Evolutionary conservation across 83 land plant genomes (phyloP).

Genomic region (Thuja plicata): DNA sequence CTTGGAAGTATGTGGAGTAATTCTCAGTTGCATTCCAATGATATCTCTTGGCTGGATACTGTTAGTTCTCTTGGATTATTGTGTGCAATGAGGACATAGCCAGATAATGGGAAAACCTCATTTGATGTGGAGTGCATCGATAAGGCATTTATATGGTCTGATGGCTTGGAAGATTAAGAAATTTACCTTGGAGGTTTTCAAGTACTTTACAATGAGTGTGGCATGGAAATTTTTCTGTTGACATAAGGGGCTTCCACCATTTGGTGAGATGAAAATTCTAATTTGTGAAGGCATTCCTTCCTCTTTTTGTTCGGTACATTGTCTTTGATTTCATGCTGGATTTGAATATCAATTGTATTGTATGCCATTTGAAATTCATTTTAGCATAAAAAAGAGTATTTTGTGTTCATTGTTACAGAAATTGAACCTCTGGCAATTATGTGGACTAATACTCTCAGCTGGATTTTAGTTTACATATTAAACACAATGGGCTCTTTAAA

Average conservation of each 20-base stretch:
- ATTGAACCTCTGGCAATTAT: background rate
- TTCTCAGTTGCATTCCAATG: background rate
- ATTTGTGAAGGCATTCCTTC: background rate
- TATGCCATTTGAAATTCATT: background rate
- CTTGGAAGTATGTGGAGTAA: background rate
- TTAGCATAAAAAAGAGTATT: background rate
- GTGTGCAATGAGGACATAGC: background rate
- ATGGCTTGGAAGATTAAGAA: background rate
- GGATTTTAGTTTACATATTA: background rate
- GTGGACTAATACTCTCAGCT: background rate
- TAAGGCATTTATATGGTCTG: background rate
- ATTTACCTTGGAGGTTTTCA: background rate
- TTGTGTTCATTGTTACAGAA: background rate
- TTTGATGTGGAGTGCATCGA: background rate
- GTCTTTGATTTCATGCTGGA: background rate
- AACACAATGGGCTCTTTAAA: background rate
- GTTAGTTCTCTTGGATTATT: background rate
- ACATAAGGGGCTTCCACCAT: background rate
- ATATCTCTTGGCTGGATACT: background rate
- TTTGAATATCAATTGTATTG: slow-evolving; percentile 1
- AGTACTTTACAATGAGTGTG: background rate
- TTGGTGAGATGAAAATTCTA: background rate
- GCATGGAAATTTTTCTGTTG: background rate
- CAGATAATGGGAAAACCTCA: background rate
- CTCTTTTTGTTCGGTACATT: background rate